A percentile compares a stretch with the other conserved stretches of the same genome.
phyloP scores from a whole-genome alignment of 2,329 filamentous ascomycete genomes.

The Penicillium griseofulvum region DNA sequence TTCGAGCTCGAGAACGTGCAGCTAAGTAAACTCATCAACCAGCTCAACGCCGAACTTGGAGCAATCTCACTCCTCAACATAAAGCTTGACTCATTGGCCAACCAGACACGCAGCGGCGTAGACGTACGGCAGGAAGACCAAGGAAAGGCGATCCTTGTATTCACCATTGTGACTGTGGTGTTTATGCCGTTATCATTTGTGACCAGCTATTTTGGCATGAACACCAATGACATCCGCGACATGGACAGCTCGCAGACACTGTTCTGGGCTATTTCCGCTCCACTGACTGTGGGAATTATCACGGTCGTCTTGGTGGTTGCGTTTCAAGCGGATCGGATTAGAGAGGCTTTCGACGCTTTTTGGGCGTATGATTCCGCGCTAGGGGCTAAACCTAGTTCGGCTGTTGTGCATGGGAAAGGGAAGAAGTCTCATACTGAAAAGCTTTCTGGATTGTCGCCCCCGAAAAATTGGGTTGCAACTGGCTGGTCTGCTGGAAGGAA shows the following conservation, averaged over 20 bases:
- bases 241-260: conserved; percentile 16
- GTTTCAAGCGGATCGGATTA: not conserved
- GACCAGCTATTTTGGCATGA: conserved; percentile 35
- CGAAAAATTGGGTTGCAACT: not conserved
- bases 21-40: not conserved
- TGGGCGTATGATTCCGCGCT: not conserved
- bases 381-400: not conserved
- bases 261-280: conserved; percentile 24
- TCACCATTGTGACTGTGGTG: conserved; percentile 32
- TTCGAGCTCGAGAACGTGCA: not conserved
- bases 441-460: not conserved
- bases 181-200: conserved; percentile 35
- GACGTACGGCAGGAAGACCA: conserved; percentile 5
- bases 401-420: not conserved
- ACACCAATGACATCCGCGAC: conserved; percentile 26
- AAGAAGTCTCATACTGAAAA: not conserved
- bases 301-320: not conserved
- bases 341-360: not conserved
- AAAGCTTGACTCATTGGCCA: not conserved
- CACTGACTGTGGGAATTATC: not conserved
- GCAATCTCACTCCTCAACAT: not conserved
- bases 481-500: not conserved
- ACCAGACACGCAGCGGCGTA: not conserved
- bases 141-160: conserved; percentile 29
- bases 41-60: not conserved